Conservation (phyloP, 1,139 yeast species). For the Nadsonia commutata region DNA sequence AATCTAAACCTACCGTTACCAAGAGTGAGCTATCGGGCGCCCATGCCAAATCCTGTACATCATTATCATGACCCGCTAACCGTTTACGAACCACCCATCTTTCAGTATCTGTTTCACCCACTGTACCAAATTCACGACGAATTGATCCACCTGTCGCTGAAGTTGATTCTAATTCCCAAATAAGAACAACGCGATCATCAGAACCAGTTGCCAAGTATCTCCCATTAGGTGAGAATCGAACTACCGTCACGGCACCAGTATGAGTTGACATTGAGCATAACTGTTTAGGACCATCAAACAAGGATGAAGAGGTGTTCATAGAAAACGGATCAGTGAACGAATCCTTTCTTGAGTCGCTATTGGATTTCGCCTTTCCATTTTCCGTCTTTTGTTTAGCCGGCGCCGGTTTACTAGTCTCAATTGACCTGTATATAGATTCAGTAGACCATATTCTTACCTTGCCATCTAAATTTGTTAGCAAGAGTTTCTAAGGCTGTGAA, state of each 20-base stretch:
- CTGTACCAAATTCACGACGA: constrained; percentile 35
- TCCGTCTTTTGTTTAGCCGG: constrained; percentile 4
- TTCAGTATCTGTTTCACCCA: constrained; percentile 49
- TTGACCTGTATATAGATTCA: constrained; percentile 33
- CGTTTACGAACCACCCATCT: constrained; percentile 90
- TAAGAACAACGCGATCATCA: constrained; percentile 79
- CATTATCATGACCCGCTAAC: constrained; percentile 91
- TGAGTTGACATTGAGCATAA: constrained; percentile 26
- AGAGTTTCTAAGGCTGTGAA: too few relatives aligned
- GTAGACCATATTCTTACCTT: constrained; percentile 86
- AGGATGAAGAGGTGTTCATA: not conserved
- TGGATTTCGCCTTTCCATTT: too few relatives aligned
- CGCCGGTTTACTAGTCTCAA: constrained; percentile 12
- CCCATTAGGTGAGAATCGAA: constrained; percentile 85
- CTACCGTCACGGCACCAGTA: constrained; percentile 82
- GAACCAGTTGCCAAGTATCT: constrained; percentile 86
- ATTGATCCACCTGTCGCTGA: constrained; percentile 15
- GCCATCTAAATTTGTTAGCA: too few relatives aligned
- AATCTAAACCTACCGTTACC: constrained; percentile 87
- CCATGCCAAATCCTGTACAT: constrained; percentile 96
- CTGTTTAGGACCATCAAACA: constrained; percentile 15
- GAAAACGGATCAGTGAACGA: not conserved
- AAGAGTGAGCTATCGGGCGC: constrained; percentile 83
- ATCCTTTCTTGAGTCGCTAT: too few relatives aligned
- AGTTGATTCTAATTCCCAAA: constrained; percentile 84